phyloP scores from a whole-genome alignment of 2,329 filamentous ascomycete genomes.

The Colletotrichum gigasporum region DNA sequence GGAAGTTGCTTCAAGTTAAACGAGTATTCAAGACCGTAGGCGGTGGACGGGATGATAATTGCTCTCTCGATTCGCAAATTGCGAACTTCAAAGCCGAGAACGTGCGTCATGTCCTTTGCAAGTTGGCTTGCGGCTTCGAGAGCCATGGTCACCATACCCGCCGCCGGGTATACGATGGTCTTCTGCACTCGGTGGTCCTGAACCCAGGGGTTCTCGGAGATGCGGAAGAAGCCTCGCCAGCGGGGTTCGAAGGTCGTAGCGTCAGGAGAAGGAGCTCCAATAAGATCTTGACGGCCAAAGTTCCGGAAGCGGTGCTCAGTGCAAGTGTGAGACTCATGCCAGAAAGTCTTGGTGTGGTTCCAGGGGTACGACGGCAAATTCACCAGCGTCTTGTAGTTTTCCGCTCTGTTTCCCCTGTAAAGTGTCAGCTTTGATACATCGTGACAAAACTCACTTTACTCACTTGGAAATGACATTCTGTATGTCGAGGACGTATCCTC shows the following conservation, averaged over 20 bases:
- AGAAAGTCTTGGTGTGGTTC: constrained; percentile 62
- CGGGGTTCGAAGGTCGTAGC: constrained; percentile 55
- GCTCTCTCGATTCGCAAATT: constrained; percentile 59
- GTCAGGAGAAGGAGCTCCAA: constrained; percentile 56
- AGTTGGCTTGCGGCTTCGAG: constrained; percentile 56
- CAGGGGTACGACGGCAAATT: constrained; percentile 63
- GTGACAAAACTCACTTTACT: not conserved
- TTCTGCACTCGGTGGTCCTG: constrained; percentile 61
- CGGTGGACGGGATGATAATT: constrained; percentile 57
- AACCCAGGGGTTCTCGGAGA: constrained; percentile 62
- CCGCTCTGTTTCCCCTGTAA: constrained; percentile 5
- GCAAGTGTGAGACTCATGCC: constrained; percentile 61
- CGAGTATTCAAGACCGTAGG: constrained; percentile 59
- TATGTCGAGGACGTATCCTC: constrained; percentile 44
- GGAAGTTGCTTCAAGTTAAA: constrained; percentile 51
- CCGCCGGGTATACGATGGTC: constrained; percentile 59
- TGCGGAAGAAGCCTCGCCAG: constrained; percentile 60
- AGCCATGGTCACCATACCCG: constrained; percentile 60
- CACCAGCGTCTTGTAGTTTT: constrained; percentile 40
- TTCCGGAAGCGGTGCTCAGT: constrained; percentile 53
- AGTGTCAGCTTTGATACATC: constrained; percentile 1
- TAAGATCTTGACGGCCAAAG: constrained; percentile 58
- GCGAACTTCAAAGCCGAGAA: constrained; percentile 53
- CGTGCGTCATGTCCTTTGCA: constrained; percentile 31
- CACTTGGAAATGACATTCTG: constrained; percentile 38